Conservation (phyloP, 2,329 filamentous ascomycete genomes). For the Triangularia setosa region DNA sequence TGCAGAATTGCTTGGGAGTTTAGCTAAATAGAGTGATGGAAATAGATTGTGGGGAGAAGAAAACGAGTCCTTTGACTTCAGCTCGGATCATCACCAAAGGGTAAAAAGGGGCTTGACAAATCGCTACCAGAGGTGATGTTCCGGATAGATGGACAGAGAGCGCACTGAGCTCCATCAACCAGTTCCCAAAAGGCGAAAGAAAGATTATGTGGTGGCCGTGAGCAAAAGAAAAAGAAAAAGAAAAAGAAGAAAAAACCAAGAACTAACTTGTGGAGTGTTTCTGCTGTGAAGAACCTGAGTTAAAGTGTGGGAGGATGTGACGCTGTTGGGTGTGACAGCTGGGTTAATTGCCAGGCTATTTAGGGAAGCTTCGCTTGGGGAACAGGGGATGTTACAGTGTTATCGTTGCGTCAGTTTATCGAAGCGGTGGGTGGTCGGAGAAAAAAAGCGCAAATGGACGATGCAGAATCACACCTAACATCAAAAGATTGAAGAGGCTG, state of each 20-base stretch:
- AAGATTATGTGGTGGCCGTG: not conserved
- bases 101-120: not conserved
- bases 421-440: not conserved
- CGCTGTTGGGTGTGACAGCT: conserved; percentile 14
- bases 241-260: no score
- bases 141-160: not conserved
- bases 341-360: not conserved
- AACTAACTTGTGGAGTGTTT: not conserved
- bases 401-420: not conserved
- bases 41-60: not conserved
- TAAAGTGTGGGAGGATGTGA: conserved; percentile 2
- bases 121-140: not conserved
- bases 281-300: not conserved
- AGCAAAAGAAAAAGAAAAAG: no score
- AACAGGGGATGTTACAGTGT: not conserved
- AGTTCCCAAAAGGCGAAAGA: not conserved
- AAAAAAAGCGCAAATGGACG: not conserved
- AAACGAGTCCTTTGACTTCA: not conserved
- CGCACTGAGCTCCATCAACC: not conserved
- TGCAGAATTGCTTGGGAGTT: not conserved
- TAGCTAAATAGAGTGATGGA: not conserved
- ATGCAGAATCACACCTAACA: no score
- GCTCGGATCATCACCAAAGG: not conserved
- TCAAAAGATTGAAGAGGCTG: not conserved
- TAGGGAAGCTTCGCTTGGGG: not conserved